phyloP scores from a whole-genome alignment of 2,329 filamentous ascomycete genomes.

The Hypomyces perniciosus region DNA sequence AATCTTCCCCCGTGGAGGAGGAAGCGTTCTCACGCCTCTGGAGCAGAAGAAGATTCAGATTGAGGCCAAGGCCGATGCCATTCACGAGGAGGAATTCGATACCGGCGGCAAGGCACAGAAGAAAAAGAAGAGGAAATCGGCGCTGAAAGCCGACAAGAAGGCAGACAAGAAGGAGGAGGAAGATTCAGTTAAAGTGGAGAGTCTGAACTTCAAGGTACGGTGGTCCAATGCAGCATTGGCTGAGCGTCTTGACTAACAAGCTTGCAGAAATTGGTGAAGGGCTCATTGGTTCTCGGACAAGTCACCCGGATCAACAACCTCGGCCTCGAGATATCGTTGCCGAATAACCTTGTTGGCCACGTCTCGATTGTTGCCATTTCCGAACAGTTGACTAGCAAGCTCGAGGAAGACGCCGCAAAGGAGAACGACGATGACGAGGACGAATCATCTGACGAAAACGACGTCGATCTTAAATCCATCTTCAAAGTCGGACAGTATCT shows the following conservation, averaged over 20 bases:
- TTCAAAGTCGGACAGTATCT: constrained; percentile 85
- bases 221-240: neutral
- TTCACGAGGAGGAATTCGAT: constrained; percentile 72
- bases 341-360: constrained; percentile 89
- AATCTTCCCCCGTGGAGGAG: constrained; percentile 88
- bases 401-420: constrained; percentile 59
- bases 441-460: constrained; percentile 42
- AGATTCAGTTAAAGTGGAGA: constrained; percentile 67
- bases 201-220: constrained; percentile 76
- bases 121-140: constrained; percentile 54
- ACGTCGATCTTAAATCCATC: constrained; percentile 66
- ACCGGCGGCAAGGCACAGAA: constrained; percentile 38
- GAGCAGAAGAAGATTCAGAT: constrained; percentile 96
- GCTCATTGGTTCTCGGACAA: constrained; percentile 82
- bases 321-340: constrained; percentile 74
- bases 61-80: constrained; percentile 84
- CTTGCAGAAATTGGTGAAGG: constrained; percentile 69
- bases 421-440: constrained; percentile 51
- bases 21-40: constrained; percentile 80
- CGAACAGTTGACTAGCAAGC: constrained; percentile 64
- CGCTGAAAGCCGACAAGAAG: constrained; percentile 46
- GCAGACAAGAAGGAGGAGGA: constrained; percentile 42
- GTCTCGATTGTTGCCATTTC: constrained; percentile 92
- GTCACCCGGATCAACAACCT: constrained; percentile 73
- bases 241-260: neutral